Evolutionary conservation across 768 basidiomycete genomes (phyloP).

Genomic region (Lentinula boryana): DNA sequence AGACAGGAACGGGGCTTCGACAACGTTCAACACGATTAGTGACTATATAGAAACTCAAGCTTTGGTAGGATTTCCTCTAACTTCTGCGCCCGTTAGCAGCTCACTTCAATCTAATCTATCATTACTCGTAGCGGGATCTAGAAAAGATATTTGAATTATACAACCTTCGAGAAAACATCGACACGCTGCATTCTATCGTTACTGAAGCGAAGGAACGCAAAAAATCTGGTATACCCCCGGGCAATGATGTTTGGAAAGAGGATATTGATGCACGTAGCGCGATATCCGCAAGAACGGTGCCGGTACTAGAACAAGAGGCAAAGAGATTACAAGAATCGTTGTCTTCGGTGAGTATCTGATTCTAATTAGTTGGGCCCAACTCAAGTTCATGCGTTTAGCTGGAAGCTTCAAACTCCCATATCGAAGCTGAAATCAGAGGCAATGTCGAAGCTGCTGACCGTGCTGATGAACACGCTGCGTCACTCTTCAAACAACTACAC

Average conservation of each 20-base stretch:
- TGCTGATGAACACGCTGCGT: slow-evolving; percentile 37
- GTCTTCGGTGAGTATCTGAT: slow-evolving; percentile 24
- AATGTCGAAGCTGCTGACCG: slow-evolving; percentile 39
- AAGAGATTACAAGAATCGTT: slow-evolving; percentile 32
- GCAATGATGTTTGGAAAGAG: slow-evolving; percentile 60
- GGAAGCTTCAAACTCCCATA: slow-evolving; percentile 45
- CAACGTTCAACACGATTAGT: slow-evolving; percentile 61
- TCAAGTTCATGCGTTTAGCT: slow-evolving; percentile 30
- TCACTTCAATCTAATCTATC: not conserved
- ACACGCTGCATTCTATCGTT: slow-evolving; percentile 63
- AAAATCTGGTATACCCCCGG: slow-evolving; percentile 32
- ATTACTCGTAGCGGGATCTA: slow-evolving; percentile 44
- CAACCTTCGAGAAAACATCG: slow-evolving; percentile 62
- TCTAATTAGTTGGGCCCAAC: not conserved
- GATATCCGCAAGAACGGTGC: slow-evolving; percentile 57
- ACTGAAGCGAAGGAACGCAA: slow-evolving; percentile 59
- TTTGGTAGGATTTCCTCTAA: slow-evolving; percentile 27
- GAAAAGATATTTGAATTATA: slow-evolving; percentile 68
- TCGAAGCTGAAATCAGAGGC: slow-evolving; percentile 43
- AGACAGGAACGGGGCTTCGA: slow-evolving; percentile 54
- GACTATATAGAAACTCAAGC: slow-evolving; percentile 67
- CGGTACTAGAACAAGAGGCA: slow-evolving; percentile 43
- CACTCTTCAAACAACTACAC: slow-evolving; percentile 49
- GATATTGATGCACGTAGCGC: slow-evolving; percentile 58
- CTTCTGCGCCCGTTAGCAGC: not conserved